These are phyloP conservation scores for Vigna angularis DNA, from an alignment of 306 rosid species.

Conservation along the genomic window DNA sequence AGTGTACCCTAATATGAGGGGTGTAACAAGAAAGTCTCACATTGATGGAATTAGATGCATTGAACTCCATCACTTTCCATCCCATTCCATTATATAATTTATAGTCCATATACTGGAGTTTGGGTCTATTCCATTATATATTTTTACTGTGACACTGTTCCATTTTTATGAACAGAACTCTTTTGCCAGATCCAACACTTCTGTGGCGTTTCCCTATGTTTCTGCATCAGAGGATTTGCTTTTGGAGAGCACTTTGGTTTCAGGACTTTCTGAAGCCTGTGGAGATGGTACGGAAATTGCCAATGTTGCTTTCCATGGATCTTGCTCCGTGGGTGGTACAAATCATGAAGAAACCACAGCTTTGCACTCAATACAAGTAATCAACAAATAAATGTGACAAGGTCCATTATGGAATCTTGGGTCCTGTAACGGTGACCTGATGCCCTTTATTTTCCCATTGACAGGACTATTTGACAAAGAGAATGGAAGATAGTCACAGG, in stretches of 20 bases:
- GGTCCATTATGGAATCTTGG: slow-evolving; percentile 38
- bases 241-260: slow-evolving; percentile 67
- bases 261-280: slow-evolving; percentile 80
- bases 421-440: slow-evolving; percentile 46
- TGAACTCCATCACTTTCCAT: not conserved
- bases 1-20: too few relatives aligned
- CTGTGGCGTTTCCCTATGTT: slow-evolving; percentile 93
- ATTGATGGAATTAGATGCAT: not conserved
- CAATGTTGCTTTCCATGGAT: slow-evolving; percentile 63
- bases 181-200: slow-evolving; percentile 77
- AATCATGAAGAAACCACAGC: slow-evolving; percentile 51
- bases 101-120: not conserved
- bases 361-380: slow-evolving; percentile 77
- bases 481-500: slow-evolving; percentile 58
- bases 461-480: slow-evolving; percentile 79
- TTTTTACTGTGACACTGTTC: slow-evolving; percentile 36
- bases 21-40: too few relatives aligned
- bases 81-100: too few relatives aligned
- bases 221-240: slow-evolving; percentile 71
- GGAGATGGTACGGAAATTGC: slow-evolving; percentile 65
- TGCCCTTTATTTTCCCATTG: slow-evolving; percentile 36
- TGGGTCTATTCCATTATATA: not conserved
- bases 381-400: slow-evolving; percentile 41
- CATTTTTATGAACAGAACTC: slow-evolving; percentile 62
- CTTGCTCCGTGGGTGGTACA: slow-evolving; percentile 66